Percentiles rank a stretch among this genome's conserved stretches.
Conservation (phyloP, 2,329 filamentous ascomycete genomes). For the Venturia aucupariae region DNA sequence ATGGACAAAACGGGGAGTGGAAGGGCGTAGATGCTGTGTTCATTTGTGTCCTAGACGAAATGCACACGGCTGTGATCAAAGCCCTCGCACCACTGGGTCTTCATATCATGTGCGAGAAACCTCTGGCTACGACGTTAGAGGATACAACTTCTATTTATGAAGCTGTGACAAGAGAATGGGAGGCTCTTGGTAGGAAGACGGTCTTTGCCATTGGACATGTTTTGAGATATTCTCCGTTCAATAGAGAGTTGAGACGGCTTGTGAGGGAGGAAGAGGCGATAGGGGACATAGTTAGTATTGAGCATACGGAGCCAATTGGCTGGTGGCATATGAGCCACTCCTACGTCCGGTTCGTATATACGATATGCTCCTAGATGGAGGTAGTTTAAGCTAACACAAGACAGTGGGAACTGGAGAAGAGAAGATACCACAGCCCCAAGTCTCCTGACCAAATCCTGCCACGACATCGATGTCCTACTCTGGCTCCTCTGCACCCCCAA, state of each 20-base stretch:
- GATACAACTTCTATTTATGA: conserved; percentile 71
- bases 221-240: conserved; percentile 85
- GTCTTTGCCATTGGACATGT: conserved; percentile 94
- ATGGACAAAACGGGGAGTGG: conserved; percentile 6
- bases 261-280: conserved; percentile 66
- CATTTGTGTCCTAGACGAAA: conserved; percentile 75
- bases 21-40: conserved; percentile 48
- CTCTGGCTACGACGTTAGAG: conserved; percentile 66
- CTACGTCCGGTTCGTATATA: conserved; percentile 55
- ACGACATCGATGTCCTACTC: conserved; percentile 86
- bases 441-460: conserved; percentile 88
- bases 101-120: conserved; percentile 94
- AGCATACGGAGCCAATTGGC: conserved; percentile 89
- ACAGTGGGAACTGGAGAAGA: conserved; percentile 82
- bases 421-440: conserved; percentile 68
- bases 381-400: not conserved
- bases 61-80: conserved; percentile 72
- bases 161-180: conserved; percentile 34
- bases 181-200: conserved; percentile 18
- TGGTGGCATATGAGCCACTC: conserved; percentile 94
- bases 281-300: conserved; percentile 75
- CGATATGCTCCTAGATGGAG: not conserved
- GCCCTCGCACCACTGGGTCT: conserved; percentile 59
- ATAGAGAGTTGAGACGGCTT: conserved; percentile 71
- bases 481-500: conserved; percentile 79